phyloP scores from a whole-genome alignment of 345 rosid species.

The Pelargonium nanum region DNA sequence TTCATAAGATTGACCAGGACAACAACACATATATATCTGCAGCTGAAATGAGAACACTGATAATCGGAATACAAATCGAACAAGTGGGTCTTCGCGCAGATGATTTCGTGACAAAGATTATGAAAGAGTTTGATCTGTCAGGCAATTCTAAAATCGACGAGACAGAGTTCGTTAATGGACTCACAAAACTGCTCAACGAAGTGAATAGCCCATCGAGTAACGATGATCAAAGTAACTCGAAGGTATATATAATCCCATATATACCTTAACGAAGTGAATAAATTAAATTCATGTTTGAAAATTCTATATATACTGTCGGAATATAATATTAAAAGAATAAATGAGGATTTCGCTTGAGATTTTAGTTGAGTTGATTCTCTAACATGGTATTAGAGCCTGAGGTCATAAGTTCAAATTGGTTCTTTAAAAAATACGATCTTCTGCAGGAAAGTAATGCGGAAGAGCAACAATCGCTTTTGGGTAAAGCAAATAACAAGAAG shows the following conservation, averaged over 20 bases:
- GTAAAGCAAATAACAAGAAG: not conserved
- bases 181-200: slow-evolving; percentile 26
- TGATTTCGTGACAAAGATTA: slow-evolving; percentile 14
- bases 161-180: slow-evolving; percentile 23
- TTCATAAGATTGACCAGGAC: slow-evolving; percentile 26
- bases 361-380: too few species aligned
- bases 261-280: too few species aligned
- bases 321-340: too few species aligned
- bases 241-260: slow-evolving; percentile 11
- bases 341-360: too few species aligned
- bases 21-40: slow-evolving; percentile 15
- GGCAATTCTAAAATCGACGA: slow-evolving; percentile 20
- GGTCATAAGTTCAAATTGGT: too few species aligned
- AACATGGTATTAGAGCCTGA: too few species aligned
- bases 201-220: not conserved
- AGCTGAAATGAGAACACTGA: slow-evolving; percentile 26
- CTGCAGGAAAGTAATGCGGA: slow-evolving; percentile 19
- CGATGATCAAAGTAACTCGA: not conserved
- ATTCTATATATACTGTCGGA: too few species aligned
- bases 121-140: slow-evolving; percentile 27
- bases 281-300: too few species aligned
- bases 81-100: slow-evolving; percentile 17
- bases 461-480: slow-evolving; percentile 19
- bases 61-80: slow-evolving; percentile 30
- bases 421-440: too few species aligned